A percentile compares a stretch with the other conserved stretches of the same genome.
These are phyloP conservation scores for Eremomyces bilateralis DNA, from an alignment of 495 filamentous ascomycete species.

Conservation along the genomic window DNA sequence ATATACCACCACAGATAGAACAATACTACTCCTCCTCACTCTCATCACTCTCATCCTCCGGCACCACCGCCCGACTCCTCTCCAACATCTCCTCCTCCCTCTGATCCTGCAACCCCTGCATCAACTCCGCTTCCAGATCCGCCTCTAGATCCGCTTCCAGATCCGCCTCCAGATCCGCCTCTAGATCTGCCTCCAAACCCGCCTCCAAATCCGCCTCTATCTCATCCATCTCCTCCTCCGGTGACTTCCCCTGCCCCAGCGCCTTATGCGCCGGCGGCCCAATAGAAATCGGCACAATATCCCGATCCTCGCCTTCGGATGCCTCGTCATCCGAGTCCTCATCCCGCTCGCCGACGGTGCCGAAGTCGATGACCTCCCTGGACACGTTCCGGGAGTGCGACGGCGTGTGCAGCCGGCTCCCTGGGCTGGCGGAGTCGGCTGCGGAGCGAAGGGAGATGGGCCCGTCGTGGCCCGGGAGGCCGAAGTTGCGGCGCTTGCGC, in stretches of 20 bases:
- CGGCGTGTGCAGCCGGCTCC: too few species aligned
- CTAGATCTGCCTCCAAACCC: too few species aligned
- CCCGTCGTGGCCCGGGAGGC: constrained; percentile 5
- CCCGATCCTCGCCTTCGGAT: constrained; percentile 4
- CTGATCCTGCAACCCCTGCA: too few species aligned
- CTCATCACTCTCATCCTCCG: too few species aligned
- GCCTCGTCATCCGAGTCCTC: background rate
- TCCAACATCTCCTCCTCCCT: too few species aligned
- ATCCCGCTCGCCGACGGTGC: constrained; percentile 2
- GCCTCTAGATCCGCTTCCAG: too few species aligned
- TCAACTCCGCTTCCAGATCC: background rate
- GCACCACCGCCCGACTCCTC: too few species aligned
- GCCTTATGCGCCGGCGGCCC: constrained; percentile 1
- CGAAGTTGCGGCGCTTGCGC: too few species aligned
- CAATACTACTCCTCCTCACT: too few species aligned
- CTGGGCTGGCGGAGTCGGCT: constrained; percentile 9
- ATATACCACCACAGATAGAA: too few species aligned
- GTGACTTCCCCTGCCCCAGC: background rate
- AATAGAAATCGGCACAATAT: background rate
- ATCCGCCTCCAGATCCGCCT: background rate
- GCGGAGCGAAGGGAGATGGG: constrained; percentile 11
- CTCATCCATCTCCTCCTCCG: background rate
- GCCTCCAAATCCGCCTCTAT: background rate
- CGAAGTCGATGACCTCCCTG: too few species aligned
- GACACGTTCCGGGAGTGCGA: too few species aligned